phyloP scores from a whole-genome alignment of 1,284 basidiomycete genomes.

The Heterobasidion occidentale region DNA sequence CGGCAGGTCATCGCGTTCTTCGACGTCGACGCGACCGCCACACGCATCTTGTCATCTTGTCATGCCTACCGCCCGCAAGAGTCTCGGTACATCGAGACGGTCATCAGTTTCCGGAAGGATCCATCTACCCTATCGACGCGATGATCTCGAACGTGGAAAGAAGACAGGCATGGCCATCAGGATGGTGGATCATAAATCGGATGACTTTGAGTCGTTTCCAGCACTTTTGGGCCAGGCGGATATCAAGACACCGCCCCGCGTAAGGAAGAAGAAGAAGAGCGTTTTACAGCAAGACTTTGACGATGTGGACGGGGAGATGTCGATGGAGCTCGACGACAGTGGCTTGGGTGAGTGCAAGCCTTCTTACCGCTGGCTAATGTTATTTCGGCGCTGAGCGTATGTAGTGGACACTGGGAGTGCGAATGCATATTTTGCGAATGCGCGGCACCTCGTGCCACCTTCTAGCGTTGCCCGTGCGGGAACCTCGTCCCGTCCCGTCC shows the following conservation, averaged over 20 bases:
- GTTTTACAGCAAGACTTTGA: slow-evolving; percentile 29
- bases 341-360: slow-evolving; percentile 29
- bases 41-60: background rate
- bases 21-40: background rate
- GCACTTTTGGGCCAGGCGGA: slow-evolving; percentile 68
- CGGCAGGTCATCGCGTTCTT: background rate
- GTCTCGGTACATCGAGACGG: slow-evolving; percentile 20
- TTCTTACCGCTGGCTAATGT: slow-evolving; percentile 7
- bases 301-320: slow-evolving; percentile 62
- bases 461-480: slow-evolving; percentile 36
- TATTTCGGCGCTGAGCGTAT: slow-evolving; percentile 12
- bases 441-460: slow-evolving; percentile 37
- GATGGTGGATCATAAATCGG: slow-evolving; percentile 64
- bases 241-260: slow-evolving; percentile 50
- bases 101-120: slow-evolving; percentile 25
- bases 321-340: slow-evolving; percentile 61
- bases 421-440: slow-evolving; percentile 45
- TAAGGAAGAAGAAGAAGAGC: slow-evolving; percentile 29
- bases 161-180: slow-evolving; percentile 64
- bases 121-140: slow-evolving; percentile 67
- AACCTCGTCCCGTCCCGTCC: slow-evolving; percentile 37
- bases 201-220: slow-evolving; percentile 81
- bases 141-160: slow-evolving; percentile 67
- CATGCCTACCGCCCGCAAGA: slow-evolving; percentile 29
- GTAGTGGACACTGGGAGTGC: slow-evolving; percentile 33